These are phyloP conservation scores for Neurospora sp. DNA, from an alignment of 495 filamentous ascomycete genomes.

Conservation along the genomic window DNA sequence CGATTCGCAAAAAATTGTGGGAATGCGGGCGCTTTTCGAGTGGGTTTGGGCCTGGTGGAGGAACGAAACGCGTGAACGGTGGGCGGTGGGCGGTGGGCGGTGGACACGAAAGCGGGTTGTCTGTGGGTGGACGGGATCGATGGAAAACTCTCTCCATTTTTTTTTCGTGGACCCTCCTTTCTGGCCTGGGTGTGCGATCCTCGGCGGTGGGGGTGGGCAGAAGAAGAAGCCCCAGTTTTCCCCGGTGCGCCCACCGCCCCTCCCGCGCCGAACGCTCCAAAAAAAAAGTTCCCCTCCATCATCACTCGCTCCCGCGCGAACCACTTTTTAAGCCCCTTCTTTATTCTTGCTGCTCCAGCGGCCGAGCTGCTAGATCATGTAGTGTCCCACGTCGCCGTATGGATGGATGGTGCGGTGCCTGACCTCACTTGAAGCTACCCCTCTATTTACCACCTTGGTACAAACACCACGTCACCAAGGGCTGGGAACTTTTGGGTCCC, in stretches of 20 bases:
- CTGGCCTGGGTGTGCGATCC: background rate
- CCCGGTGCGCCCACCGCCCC: background rate
- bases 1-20: background rate
- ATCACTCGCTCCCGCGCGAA: background rate
- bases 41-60: background rate
- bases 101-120: background rate
- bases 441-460: background rate
- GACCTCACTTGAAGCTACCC: background rate
- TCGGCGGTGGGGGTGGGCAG: background rate
- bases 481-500: background rate
- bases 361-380: background rate
- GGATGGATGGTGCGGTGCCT: background rate
- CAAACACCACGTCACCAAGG: background rate
- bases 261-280: background rate
- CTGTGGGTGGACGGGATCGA: background rate
- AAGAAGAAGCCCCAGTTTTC: background rate
- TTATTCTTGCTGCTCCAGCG: background rate
- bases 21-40: background rate
- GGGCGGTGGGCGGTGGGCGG: background rate
- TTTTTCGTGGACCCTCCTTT: background rate
- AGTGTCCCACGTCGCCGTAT: background rate
- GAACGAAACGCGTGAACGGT: background rate
- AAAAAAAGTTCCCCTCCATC: background rate
- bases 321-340: background rate
- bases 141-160: background rate